Percentiles rank a stretch among this genome's conserved stretches.
phyloP scores from a whole-genome alignment of 495 filamentous ascomycete species.

The Penicillium cataractarum region DNA sequence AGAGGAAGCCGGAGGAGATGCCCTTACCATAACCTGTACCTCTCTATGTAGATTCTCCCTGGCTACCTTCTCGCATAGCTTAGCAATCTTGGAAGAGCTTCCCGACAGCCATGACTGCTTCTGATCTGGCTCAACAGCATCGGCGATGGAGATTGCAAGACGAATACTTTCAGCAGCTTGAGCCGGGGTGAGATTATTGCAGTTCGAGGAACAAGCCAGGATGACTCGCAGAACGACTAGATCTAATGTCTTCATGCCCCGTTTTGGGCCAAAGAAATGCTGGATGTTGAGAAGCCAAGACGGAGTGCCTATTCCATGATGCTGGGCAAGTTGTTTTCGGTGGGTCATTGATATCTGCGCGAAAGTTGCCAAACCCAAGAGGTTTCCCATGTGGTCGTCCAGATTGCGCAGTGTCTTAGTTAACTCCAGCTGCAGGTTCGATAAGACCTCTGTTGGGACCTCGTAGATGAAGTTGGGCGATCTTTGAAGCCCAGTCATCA shows the following conservation, averaged over 20 bases:
- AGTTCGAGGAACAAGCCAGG: conserved; percentile 53
- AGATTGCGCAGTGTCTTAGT: conserved; percentile 50
- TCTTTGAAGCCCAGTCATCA: conserved; percentile 41
- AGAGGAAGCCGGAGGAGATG: background rate
- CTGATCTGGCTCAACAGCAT: conserved; percentile 44
- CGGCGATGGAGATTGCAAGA: conserved; percentile 53
- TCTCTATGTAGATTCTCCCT: conserved; percentile 38
- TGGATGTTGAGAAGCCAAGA: conserved; percentile 44
- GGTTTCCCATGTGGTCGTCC: conserved; percentile 50
- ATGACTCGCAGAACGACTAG: conserved; percentile 57
- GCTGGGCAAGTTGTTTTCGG: conserved; percentile 1
- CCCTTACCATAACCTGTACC: conserved; percentile 51
- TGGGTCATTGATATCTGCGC: conserved; percentile 41
- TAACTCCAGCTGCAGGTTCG: conserved; percentile 47
- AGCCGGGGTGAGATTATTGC: conserved; percentile 33
- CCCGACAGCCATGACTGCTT: conserved; percentile 49
- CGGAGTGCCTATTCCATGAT: conserved; percentile 23
- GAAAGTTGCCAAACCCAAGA: conserved; percentile 55
- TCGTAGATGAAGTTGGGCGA: conserved; percentile 37
- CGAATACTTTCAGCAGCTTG: conserved; percentile 53
- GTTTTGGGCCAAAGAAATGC: conserved; percentile 54
- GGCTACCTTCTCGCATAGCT: conserved; percentile 56
- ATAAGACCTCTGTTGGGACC: conserved; percentile 44
- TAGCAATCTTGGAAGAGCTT: conserved; percentile 49
- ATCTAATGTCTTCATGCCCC: conserved; percentile 57